Percentiles rank a stretch among this genome's conserved stretches.
These are phyloP conservation scores for Oryza glaberrima DNA, from an alignment of 176 grass and related monocot species.

Conservation along the genomic window DNA sequence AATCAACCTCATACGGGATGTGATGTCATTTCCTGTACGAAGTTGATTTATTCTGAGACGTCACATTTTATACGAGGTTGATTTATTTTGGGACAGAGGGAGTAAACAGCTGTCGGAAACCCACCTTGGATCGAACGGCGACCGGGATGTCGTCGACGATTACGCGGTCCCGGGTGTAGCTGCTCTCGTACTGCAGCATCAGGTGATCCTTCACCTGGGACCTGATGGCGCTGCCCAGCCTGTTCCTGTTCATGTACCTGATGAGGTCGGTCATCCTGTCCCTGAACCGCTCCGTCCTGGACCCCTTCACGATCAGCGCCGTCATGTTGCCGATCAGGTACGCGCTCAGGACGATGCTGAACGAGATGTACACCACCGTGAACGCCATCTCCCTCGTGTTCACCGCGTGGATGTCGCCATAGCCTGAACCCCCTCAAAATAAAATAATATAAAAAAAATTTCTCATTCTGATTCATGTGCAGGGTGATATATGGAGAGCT, in stretches of 20 bases:
- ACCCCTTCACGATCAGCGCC: slow-evolving; percentile 86
- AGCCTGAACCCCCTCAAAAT: slow-evolving; percentile 37
- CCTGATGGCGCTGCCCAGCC: slow-evolving; percentile 69
- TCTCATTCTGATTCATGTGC: background rate
- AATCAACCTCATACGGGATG: too few species aligned
- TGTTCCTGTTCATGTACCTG: slow-evolving; percentile 95
- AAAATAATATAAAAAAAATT: background rate
- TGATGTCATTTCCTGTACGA: too few species aligned
- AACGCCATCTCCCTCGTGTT: slow-evolving; percentile 86
- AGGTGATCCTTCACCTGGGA: slow-evolving; percentile 71
- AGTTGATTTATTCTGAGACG: too few species aligned
- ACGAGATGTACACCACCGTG: slow-evolving; percentile 68
- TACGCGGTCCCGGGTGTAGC: slow-evolving; percentile 60
- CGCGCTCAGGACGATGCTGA: slow-evolving; percentile 76
- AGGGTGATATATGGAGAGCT: background rate
- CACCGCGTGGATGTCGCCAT: slow-evolving; percentile 80
- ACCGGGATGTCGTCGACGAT: slow-evolving; percentile 73
- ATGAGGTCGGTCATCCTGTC: slow-evolving; percentile 94
- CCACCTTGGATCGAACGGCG: slow-evolving; percentile 65
- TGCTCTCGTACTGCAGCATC: slow-evolving; percentile 78
- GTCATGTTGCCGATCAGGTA: slow-evolving; percentile 98
- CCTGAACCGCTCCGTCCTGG: slow-evolving; percentile 78
- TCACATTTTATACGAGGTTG: too few species aligned
- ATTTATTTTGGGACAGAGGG: too few species aligned
- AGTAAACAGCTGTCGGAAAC: too few species aligned